phyloP scores from a whole-genome alignment of 129 eudicot genomes.

The Chrysanthemum makinoi region DNA sequence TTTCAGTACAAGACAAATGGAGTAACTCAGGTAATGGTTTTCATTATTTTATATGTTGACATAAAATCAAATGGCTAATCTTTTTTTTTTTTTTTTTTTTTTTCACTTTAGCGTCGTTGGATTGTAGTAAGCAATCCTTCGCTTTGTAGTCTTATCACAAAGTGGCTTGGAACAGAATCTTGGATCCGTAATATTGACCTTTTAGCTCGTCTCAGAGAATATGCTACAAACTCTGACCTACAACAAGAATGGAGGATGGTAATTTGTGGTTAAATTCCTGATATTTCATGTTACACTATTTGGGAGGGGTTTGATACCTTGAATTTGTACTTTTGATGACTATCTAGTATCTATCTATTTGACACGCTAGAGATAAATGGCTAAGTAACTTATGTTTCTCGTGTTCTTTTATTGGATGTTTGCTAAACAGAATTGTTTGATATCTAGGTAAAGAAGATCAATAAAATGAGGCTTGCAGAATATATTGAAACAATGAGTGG shows the following conservation, averaged over 20 bases:
- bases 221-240: constrained; percentile 48
- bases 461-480: constrained; percentile 59
- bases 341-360: background rate
- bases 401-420: background rate
- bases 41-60: constrained; percentile 11
- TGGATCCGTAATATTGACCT: constrained; percentile 53
- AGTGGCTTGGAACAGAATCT: constrained; percentile 60
- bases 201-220: constrained; percentile 38
- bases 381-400: background rate
- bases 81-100: background rate
- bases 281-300: too few relatives aligned
- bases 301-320: too few relatives aligned
- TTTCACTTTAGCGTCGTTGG: constrained; percentile 54
- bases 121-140: constrained; percentile 66
- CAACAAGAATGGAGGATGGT: constrained; percentile 53
- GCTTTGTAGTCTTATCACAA: constrained; percentile 44
- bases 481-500: constrained; percentile 57
- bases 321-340: too few relatives aligned
- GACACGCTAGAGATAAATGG: background rate
- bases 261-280: constrained; percentile 15
- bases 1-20: constrained; percentile 65
- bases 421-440: constrained; percentile 6
- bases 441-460: constrained; percentile 52
- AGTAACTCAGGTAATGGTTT: constrained; percentile 54
- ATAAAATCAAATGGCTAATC: constrained; percentile 16